These are phyloP conservation scores for Lecanosticta acicola DNA, from an alignment of 2,329 filamentous ascomycete species.

Conservation along the genomic window DNA sequence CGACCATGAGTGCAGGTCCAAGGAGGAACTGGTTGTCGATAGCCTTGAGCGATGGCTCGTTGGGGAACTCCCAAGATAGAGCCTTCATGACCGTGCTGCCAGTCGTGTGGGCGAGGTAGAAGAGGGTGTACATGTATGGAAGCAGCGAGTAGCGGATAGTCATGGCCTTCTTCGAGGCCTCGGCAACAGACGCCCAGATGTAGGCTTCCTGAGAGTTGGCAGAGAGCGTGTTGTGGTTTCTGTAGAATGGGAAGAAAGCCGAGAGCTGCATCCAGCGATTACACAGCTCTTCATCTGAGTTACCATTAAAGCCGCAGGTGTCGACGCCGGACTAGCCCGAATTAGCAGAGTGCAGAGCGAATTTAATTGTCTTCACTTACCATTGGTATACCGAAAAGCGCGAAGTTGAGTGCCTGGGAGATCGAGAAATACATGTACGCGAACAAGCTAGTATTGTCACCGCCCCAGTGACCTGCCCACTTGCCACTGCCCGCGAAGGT, in stretches of 20 bases:
- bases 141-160: slow-evolving; percentile 64
- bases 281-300: slow-evolving; percentile 64
- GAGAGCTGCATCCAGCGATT: slow-evolving; percentile 67
- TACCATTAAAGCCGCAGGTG: slow-evolving; percentile 64
- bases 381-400: slow-evolving; percentile 71
- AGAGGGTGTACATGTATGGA: slow-evolving; percentile 71
- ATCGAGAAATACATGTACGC: slow-evolving; percentile 71
- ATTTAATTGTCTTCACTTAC: slow-evolving; percentile 14
- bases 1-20: slow-evolving; percentile 59
- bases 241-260: slow-evolving; percentile 73
- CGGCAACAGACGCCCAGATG: slow-evolving; percentile 59
- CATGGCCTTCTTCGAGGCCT: slow-evolving; percentile 62
- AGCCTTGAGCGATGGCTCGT: slow-evolving; percentile 61
- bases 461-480: slow-evolving; percentile 77
- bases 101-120: slow-evolving; percentile 59
- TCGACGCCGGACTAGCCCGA: slow-evolving; percentile 57
- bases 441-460: slow-evolving; percentile 65
- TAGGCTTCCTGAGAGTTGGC: slow-evolving; percentile 66
- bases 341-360: not conserved
- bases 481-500: slow-evolving; percentile 73
- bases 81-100: slow-evolving; percentile 69
- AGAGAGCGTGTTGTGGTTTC: slow-evolving; percentile 65
- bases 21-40: slow-evolving; percentile 68
- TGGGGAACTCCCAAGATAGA: slow-evolving; percentile 67
- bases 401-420: slow-evolving; percentile 69